phyloP scores from a whole-genome alignment of 176 grass and related monocot species.

The Triticum dicoccoides region DNA sequence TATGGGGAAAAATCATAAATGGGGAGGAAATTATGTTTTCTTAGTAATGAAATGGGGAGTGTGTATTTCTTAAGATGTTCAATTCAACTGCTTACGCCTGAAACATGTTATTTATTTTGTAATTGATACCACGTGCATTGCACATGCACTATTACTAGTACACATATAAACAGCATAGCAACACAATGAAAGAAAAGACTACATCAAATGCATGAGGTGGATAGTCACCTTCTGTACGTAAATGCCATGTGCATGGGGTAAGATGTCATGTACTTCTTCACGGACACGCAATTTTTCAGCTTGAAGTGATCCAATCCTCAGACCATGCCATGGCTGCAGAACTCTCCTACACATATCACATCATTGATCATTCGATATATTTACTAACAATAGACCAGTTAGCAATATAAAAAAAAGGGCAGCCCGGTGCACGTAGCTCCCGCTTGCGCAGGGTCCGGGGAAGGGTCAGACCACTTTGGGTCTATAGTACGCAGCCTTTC shows the following conservation, averaged over 20 bases:
- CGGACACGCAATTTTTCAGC: not conserved
- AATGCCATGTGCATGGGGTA: not conserved
- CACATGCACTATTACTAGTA: not conserved
- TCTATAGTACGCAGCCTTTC: too few relatives aligned
- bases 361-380: not conserved
- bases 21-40: too few relatives aligned
- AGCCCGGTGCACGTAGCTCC: too few relatives aligned
- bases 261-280: slow-evolving; percentile 13
- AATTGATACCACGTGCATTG: too few relatives aligned
- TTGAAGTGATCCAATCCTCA: slow-evolving; percentile 1
- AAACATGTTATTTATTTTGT: too few relatives aligned
- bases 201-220: not conserved
- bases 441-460: too few relatives aligned
- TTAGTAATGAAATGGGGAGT: too few relatives aligned
- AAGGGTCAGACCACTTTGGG: too few relatives aligned
- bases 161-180: not conserved
- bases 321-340: slow-evolving; percentile 1
- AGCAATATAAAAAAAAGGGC: too few relatives aligned
- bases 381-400: not conserved
- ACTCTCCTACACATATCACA: slow-evolving; percentile 20
- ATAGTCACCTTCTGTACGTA: slow-evolving; percentile 18
- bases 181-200: not conserved
- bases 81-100: too few relatives aligned
- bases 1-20: too few relatives aligned
- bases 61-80: too few relatives aligned